phyloP scores from a whole-genome alignment of 2,329 filamentous ascomycete genomes.

The Botrytis porri region DNA sequence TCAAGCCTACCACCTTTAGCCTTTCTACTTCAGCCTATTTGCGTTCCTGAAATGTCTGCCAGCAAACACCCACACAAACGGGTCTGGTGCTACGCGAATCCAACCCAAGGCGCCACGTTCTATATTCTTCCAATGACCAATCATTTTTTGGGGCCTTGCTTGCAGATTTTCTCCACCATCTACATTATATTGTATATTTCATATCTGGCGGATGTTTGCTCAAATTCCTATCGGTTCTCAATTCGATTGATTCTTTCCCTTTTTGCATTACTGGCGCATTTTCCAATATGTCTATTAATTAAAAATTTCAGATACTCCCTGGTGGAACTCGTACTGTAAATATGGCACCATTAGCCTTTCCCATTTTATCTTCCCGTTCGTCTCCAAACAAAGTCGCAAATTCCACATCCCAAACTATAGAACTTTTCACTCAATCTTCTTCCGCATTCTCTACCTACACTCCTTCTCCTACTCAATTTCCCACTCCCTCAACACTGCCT shows the following conservation, averaged over 20 bases:
- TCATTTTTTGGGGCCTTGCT: slow-evolving; percentile 16
- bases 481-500: neutral
- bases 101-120: slow-evolving; percentile 21
- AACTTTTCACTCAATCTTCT: neutral
- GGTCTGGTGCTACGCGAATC: slow-evolving; percentile 4
- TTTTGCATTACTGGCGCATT: neutral
- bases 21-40: slow-evolving; percentile 1
- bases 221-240: neutral
- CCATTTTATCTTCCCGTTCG: neutral
- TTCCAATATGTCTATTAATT: neutral
- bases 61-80: slow-evolving; percentile 22
- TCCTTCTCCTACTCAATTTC: neutral
- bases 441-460: neutral
- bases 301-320: neutral
- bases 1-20: neutral
- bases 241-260: neutral
- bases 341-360: slow-evolving; percentile 6
- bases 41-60: slow-evolving; percentile 8
- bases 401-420: neutral
- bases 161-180: neutral
- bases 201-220: neutral
- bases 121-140: slow-evolving; percentile 14
- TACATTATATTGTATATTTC: neutral
- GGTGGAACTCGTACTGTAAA: neutral
- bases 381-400: neutral